These are phyloP conservation scores for Aspergillus japonicus DNA, from an alignment of 2,329 filamentous ascomycete species.

Conservation along the genomic window DNA sequence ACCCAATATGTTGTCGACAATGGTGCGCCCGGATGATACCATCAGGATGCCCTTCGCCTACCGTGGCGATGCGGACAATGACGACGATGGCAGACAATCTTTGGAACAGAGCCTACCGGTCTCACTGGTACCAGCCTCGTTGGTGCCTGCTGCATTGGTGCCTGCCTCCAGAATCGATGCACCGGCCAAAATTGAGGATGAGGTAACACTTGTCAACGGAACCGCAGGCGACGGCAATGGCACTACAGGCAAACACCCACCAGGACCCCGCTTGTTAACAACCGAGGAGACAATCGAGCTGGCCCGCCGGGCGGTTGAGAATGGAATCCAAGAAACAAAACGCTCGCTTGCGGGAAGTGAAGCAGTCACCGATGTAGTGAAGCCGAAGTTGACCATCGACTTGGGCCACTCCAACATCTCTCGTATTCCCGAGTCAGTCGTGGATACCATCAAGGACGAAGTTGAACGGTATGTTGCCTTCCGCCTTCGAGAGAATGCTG, in stretches of 20 bases:
- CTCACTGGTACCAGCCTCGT: slow-evolving; percentile 21
- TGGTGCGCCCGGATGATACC: slow-evolving; percentile 40
- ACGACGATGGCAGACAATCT: slow-evolving; percentile 26
- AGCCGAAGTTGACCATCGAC: slow-evolving; percentile 52
- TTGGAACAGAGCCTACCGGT: slow-evolving; percentile 30
- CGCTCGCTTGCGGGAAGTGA: slow-evolving; percentile 48
- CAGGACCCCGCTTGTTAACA: slow-evolving; percentile 33
- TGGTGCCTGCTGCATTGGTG: slow-evolving; percentile 18
- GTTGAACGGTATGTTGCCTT: slow-evolving; percentile 47
- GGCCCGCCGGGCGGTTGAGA: slow-evolving; percentile 46
- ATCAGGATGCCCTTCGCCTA: slow-evolving; percentile 34
- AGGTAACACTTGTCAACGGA: slow-evolving; percentile 25
- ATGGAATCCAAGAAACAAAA: slow-evolving; percentile 48
- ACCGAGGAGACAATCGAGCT: slow-evolving; percentile 49
- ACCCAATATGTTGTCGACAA: slow-evolving; percentile 33
- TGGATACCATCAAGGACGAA: slow-evolving; percentile 54
- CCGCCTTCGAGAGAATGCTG: neutral
- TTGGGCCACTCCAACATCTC: slow-evolving; percentile 51
- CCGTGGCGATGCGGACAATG: slow-evolving; percentile 34
- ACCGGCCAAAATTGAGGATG: slow-evolving; percentile 30
- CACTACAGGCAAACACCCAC: slow-evolving; percentile 21
- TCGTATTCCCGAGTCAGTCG: slow-evolving; percentile 50
- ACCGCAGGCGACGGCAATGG: slow-evolving; percentile 25
- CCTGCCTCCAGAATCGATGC: slow-evolving; percentile 29
- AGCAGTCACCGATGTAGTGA: slow-evolving; percentile 46